These are phyloP conservation scores for Usnea hakonensis DNA, from an alignment of 495 filamentous ascomycete genomes.

Conservation along the genomic window DNA sequence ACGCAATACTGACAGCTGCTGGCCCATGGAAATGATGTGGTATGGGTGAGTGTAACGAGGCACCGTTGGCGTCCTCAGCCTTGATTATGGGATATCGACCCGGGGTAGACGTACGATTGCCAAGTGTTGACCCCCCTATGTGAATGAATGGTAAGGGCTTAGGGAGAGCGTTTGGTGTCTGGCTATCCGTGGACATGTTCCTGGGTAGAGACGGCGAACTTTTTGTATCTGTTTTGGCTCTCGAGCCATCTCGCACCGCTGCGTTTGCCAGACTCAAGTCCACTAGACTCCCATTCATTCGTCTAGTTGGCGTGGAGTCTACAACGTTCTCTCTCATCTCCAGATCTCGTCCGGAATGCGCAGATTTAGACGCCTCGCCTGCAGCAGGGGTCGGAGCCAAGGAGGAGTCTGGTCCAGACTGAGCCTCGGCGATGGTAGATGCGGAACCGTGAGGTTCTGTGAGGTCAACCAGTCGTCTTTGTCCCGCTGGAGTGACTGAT, in stretches of 20 bases:
- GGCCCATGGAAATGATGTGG: constrained; percentile 35
- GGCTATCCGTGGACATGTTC: constrained; percentile 1
- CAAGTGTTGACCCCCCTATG: constrained; percentile 5
- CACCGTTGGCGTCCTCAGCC: constrained; percentile 17
- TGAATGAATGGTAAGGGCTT: constrained; percentile 18
- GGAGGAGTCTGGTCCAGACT: constrained; percentile 40
- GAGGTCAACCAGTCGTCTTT: constrained; percentile 45
- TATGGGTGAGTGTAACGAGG: constrained; percentile 16
- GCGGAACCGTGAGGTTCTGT: constrained; percentile 48
- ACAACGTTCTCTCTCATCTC: background rate
- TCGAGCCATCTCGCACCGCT: background rate
- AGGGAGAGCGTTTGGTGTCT: constrained; percentile 11
- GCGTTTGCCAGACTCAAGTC: background rate
- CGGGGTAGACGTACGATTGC: constrained; percentile 16
- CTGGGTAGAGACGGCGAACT: background rate
- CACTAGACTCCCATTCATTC: background rate
- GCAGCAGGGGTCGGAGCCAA: constrained; percentile 37
- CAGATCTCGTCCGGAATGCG: background rate
- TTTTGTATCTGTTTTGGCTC: background rate
- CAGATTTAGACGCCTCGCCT: background rate
- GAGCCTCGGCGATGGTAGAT: constrained; percentile 49
- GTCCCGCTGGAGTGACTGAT: constrained; percentile 45
- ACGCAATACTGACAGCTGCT: constrained; percentile 8
- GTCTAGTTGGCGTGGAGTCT: constrained; percentile 11
- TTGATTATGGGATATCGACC: constrained; percentile 18